Evolutionary conservation across 345 rosid genomes (phyloP).

Genomic region (Punica granatum): DNA sequence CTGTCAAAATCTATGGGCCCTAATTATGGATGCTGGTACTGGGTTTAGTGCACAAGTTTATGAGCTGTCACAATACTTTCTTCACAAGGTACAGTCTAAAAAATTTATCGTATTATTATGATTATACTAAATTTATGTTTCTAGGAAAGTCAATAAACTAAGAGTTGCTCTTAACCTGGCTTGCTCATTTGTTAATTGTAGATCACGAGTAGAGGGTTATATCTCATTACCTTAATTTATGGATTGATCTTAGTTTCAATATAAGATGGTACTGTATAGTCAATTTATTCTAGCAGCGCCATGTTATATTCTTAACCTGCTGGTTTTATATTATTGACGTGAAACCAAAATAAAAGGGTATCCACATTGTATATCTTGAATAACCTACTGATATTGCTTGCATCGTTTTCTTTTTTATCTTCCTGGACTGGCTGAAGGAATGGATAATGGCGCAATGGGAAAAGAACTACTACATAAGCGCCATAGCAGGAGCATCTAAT

Average conservation of each 20-base stretch:
- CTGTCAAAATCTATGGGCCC: slow-evolving; percentile 58
- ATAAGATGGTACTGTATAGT: not conserved
- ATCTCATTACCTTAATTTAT: not conserved
- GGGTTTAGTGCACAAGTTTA: slow-evolving; percentile 54
- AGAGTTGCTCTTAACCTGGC: no score
- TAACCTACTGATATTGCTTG: not conserved
- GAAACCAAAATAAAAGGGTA: no score
- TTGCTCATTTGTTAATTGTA: no score
- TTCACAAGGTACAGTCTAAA: slow-evolving; percentile 40
- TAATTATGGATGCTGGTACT: slow-evolving; percentile 73
- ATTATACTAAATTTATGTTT: no score
- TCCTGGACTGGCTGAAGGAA: slow-evolving; percentile 24
- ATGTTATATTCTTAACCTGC: not conserved
- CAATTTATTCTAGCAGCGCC: not conserved
- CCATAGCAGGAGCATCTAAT: slow-evolving; percentile 45
- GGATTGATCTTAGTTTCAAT: no score
- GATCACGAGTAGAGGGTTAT: no score
- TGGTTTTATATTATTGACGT: not conserved
- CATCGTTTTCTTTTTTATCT: not conserved
- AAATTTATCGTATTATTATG: no score
- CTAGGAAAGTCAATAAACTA: not conserved
- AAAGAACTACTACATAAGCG: slow-evolving; percentile 42
- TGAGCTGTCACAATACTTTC: slow-evolving; percentile 49
- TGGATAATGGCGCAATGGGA: slow-evolving; percentile 65
- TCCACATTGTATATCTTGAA: not conserved